phyloP scores from a whole-genome alignment of 495 filamentous ascomycete genomes.

The Hypoxylon rickii region DNA sequence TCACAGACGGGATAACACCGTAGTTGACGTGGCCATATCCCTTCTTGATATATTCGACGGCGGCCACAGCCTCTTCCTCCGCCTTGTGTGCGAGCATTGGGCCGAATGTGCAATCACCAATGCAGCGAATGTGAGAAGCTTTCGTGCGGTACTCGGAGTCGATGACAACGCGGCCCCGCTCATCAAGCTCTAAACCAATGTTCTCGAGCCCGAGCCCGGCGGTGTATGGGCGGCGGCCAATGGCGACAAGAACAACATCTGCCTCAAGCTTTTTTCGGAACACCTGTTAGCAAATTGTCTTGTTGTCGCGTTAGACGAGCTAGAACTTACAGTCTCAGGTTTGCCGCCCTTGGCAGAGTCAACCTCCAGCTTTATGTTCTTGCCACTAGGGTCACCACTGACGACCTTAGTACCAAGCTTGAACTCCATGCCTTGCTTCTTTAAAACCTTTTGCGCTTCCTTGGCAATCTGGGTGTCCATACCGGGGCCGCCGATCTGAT shows the following conservation, averaged over 20 bases:
- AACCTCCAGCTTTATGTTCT: conserved; percentile 75
- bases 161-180: conserved; percentile 90
- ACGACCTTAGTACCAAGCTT: conserved; percentile 95
- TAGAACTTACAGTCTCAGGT: conserved; percentile 72
- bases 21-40: conserved; percentile 99
- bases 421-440: conserved; percentile 98
- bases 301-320: conserved; percentile 3
- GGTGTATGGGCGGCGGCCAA: conserved; percentile 95
- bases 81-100: conserved; percentile 99
- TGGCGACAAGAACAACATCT: conserved; percentile 95
- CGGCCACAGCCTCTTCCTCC: conserved; percentile 95
- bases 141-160: conserved; percentile 99
- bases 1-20: conserved; percentile 94
- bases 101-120: conserved; percentile 96
- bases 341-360: conserved; percentile 98
- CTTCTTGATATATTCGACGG: conserved; percentile 95
- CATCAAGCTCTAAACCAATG: conserved; percentile 91
- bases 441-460: conserved; percentile 85
- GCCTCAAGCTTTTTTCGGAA: conserved; percentile 73
- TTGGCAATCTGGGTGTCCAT: conserved; percentile 97
- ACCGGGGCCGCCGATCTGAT: conserved; percentile 94
- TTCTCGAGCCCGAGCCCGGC: conserved; percentile 89
- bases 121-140: conserved; percentile 91
- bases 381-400: conserved; percentile 77
- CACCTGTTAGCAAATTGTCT: conserved; percentile 14